Evolutionary conservation across 768 basidiomycete species (phyloP).

Genomic region (Trametes coccinea): DNA sequence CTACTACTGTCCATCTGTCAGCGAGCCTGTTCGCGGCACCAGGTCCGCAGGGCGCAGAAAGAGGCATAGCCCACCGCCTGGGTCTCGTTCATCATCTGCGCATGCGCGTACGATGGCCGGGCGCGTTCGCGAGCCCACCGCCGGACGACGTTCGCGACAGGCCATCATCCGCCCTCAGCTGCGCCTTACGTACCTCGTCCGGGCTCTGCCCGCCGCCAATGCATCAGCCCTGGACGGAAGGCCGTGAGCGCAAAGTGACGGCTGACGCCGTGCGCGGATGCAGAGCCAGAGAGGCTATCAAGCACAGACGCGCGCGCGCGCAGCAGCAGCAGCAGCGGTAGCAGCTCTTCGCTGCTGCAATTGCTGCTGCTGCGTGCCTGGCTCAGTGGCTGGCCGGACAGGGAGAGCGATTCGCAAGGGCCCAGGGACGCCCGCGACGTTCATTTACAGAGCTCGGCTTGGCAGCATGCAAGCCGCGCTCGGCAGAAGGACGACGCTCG

Average conservation of each 20-base stretch:
- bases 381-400: background rate
- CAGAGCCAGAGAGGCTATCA: background rate
- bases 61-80: background rate
- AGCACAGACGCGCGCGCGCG: background rate
- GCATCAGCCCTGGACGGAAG: conserved; percentile 5
- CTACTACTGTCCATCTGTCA: conserved; percentile 1
- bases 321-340: background rate
- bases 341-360: background rate
- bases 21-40: background rate
- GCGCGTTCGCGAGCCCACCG: conserved; percentile 5
- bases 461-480: conserved; percentile 11
- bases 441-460: conserved; percentile 10
- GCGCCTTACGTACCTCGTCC: conserved; percentile 18
- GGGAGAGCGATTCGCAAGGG: background rate
- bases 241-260: background rate
- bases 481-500: conserved; percentile 12
- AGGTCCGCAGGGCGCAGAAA: conserved; percentile 1
- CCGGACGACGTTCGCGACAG: conserved; percentile 1
- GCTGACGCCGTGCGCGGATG: background rate
- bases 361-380: conserved; percentile 5
- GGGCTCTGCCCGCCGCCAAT: background rate
- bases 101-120: background rate
- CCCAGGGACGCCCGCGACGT: background rate
- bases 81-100: conserved; percentile 2
- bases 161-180: conserved; percentile 5